A percentile compares a stretch with the other conserved stretches of the same genome.
These are phyloP conservation scores for Boletus subcaerulescens DNA, from an alignment of 768 basidiomycete genomes.

Conservation along the genomic window DNA sequence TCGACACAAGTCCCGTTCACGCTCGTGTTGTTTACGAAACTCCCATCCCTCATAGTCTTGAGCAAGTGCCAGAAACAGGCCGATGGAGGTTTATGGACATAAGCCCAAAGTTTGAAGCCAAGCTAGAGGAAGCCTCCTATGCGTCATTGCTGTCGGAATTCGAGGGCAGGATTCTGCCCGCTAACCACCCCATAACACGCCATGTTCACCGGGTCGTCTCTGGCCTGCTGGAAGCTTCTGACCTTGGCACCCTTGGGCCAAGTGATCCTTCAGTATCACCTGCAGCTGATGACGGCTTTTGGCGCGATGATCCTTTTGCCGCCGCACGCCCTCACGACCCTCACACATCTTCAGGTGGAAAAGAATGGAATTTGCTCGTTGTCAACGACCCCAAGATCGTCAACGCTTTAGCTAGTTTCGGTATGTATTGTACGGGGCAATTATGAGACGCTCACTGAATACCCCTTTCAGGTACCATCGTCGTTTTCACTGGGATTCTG, in stretches of 20 bases:
- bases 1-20: neutral
- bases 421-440: conserved; percentile 31
- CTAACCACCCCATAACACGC: conserved; percentile 58
- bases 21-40: neutral
- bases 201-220: conserved; percentile 70
- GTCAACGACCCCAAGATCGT: conserved; percentile 66
- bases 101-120: conserved; percentile 52
- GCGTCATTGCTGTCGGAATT: conserved; percentile 51
- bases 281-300: conserved; percentile 17
- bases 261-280: conserved; percentile 3
- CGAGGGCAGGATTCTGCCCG: conserved; percentile 54
- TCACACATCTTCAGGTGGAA: conserved; percentile 12
- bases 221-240: conserved; percentile 65
- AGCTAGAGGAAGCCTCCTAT: conserved; percentile 43
- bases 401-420: conserved; percentile 78
- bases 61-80: conserved; percentile 83
- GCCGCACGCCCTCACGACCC: conserved; percentile 1
- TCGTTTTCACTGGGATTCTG: conserved; percentile 88
- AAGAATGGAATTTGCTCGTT: conserved; percentile 71
- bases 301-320: conserved; percentile 20
- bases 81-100: conserved; percentile 88
- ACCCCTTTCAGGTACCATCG: conserved; percentile 53
- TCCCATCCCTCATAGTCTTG: conserved; percentile 49
- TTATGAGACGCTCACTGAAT: neutral
- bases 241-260: conserved; percentile 58